Percentiles rank a stretch among this genome's conserved stretches.
These are phyloP conservation scores for Mycocentrospora acerina DNA, from an alignment of 2,329 filamentous ascomycete species.

Conservation along the genomic window DNA sequence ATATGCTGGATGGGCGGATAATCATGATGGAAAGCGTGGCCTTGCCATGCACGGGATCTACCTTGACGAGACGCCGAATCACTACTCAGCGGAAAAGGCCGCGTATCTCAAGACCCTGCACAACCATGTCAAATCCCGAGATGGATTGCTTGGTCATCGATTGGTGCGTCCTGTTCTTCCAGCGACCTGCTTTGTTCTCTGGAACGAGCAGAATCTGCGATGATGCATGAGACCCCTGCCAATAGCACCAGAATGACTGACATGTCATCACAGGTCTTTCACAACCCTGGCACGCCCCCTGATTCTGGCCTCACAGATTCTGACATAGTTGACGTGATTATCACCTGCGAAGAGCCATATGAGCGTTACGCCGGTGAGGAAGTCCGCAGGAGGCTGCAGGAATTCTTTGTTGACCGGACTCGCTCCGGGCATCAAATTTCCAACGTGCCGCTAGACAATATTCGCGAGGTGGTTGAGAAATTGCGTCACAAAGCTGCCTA, in stretches of 20 bases:
- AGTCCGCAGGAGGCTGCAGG: conserved; percentile 1
- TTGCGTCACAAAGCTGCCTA: conserved; percentile 1
- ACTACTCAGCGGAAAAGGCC: conserved; percentile 1
- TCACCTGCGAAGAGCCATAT: conserved; percentile 5
- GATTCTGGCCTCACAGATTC: conserved; percentile 3
- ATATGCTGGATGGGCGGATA: conserved; percentile 45
- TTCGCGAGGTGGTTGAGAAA: not conserved
- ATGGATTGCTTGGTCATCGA: conserved; percentile 6
- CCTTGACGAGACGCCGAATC: conserved; percentile 49
- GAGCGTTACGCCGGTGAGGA: conserved; percentile 1
- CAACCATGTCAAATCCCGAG: conserved; percentile 3
- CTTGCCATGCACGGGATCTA: conserved; percentile 51
- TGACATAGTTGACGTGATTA: conserved; percentile 2
- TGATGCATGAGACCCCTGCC: too few species aligned
- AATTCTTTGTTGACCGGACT: conserved; percentile 1
- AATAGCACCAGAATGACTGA: not conserved
- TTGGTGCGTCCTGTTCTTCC: conserved; percentile 4
- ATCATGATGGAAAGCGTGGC: conserved; percentile 22
- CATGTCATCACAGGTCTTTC: conserved; percentile 4
- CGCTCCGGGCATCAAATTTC: conserved; percentile 5
- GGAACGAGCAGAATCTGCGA: not conserved
- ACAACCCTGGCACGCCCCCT: conserved; percentile 7
- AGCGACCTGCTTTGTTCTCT: not conserved
- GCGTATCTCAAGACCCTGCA: conserved; percentile 5
- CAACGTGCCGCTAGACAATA: conserved; percentile 1